Percentiles rank a stretch among this genome's conserved stretches.
Evolutionary conservation across 2,329 filamentous ascomycete genomes (phyloP).

Genomic region (Fonsecaea nubica): DNA sequence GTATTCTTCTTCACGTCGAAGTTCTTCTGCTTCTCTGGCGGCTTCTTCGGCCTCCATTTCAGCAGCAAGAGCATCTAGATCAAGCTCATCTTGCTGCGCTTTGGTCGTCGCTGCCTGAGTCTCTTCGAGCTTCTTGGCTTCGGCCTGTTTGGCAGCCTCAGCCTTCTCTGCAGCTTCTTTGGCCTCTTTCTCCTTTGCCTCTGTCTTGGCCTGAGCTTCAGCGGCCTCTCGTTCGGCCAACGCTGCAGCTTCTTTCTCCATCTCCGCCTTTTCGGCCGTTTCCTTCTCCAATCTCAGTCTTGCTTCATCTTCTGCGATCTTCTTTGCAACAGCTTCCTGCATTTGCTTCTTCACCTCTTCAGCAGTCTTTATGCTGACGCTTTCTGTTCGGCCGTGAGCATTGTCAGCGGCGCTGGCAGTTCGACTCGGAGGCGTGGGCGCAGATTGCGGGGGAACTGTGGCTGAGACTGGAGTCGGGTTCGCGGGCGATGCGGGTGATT

Average conservation of each 20-base stretch:
- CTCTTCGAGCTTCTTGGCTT: conserved; percentile 33
- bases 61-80: conserved; percentile 48
- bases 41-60: conserved; percentile 55
- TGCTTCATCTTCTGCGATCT: conserved; percentile 60
- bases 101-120: conserved; percentile 39
- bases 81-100: conserved; percentile 50
- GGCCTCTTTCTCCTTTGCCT: conserved; percentile 48
- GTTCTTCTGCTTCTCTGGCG: conserved; percentile 55
- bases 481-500: conserved; percentile 67
- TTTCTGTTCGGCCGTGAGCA: conserved; percentile 74
- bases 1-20: conserved; percentile 54
- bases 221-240: conserved; percentile 43
- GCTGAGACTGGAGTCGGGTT: conserved; percentile 65
- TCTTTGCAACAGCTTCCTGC: conserved; percentile 58
- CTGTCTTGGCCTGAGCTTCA: conserved; percentile 36
- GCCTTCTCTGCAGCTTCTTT: conserved; percentile 48
- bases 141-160: conserved; percentile 52
- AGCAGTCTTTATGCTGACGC: conserved; percentile 71
- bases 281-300: conserved; percentile 51
- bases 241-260: conserved; percentile 53
- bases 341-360: conserved; percentile 85
- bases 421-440: conserved; percentile 80
- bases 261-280: conserved; percentile 41
- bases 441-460: conserved; percentile 71
- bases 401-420: conserved; percentile 67